Base-by-base conservation (phyloP, 305 asterid genomes). In the Rubia occidens region DNA sequence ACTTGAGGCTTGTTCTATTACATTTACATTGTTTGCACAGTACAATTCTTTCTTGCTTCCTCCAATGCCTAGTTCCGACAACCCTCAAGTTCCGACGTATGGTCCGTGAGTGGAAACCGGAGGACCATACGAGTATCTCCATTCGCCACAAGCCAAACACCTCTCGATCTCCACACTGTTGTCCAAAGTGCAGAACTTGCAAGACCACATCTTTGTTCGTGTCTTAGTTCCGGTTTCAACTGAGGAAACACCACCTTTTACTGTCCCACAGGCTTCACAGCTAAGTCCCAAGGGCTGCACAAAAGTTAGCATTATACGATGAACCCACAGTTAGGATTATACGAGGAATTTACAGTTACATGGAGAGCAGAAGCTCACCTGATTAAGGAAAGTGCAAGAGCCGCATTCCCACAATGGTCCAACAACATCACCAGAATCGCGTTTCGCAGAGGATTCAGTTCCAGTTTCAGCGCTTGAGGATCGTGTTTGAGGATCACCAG, bases 61-160 rank as follows among this genome's bases (percentile, higher is more conserved):
- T 60, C 11, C 13, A 15, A 4, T 60, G 6, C 39, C 17, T 55
- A 7, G 7, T 2, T 18, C 3, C 62, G 6, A 11, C n/a, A 11
- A 6, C 17, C 67, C 7, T 63, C 67, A 63, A 39, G 51, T 63
- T 37, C 51, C 67, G 21, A 39, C 6, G 15, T 35, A 61, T 17
- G 66, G 66, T 61, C 66, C 66, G 13, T 13, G 67, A 39, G 29
- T 11, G 6, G 67, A 63, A 63, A 63, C 26, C 6, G 67, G 67
- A 8, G 67, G 67, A 63, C 67, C 67, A 6, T 88, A 86, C 0
- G 97, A 86, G 81, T 88, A 90, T 84, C 95, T 80, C 95, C 95
- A 88, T 78, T 86, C 90, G 54, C 87, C 96, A 77, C 97, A 90
- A 69, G 89, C 95, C 76, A 66, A 75, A 84, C 95, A 87, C 77